Evolutionary conservation across 306 rosid species (phyloP).

Genomic region (Sphenostylis stenocarpa): DNA sequence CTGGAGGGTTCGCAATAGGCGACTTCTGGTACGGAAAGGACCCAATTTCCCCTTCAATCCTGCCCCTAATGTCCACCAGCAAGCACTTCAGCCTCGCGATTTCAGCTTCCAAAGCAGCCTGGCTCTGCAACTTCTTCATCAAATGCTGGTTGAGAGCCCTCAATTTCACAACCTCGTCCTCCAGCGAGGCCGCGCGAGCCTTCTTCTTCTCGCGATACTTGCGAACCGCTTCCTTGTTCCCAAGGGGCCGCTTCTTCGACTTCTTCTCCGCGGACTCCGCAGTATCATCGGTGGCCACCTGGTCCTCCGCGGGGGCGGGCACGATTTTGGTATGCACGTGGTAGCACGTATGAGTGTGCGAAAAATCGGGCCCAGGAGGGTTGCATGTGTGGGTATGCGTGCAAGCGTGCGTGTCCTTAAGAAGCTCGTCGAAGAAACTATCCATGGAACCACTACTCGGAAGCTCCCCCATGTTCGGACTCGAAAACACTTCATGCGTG

Average conservation of each 20-base stretch:
- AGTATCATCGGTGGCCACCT: constrained; percentile 70
- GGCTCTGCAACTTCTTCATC: constrained; percentile 84
- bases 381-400: constrained; percentile 98
- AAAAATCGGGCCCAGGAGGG: constrained; percentile 91
- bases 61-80: constrained; percentile 95
- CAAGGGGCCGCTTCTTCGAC: constrained; percentile 69
- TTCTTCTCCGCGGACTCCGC: constrained; percentile 80
- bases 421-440: constrained; percentile 75
- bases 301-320: constrained; percentile 65
- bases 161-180: constrained; percentile 84
- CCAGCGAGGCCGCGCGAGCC: constrained; percentile 82
- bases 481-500: constrained; percentile 64
- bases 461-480: constrained; percentile 65
- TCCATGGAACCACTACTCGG: constrained; percentile 83
- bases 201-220: constrained; percentile 98
- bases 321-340: constrained; percentile 91
- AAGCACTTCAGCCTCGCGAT: constrained; percentile 90
- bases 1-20: constrained; percentile 39
- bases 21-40: constrained; percentile 85
- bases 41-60: constrained; percentile 97
- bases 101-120: constrained; percentile 89
- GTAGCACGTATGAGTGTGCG: constrained; percentile 94
- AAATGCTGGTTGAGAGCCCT: constrained; percentile 81
- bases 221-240: constrained; percentile 90
- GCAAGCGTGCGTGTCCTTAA: constrained; percentile 81